Evolutionary conservation across 306 rosid species (phyloP).

Genomic region (Elaeagnus macrophylla): DNA sequence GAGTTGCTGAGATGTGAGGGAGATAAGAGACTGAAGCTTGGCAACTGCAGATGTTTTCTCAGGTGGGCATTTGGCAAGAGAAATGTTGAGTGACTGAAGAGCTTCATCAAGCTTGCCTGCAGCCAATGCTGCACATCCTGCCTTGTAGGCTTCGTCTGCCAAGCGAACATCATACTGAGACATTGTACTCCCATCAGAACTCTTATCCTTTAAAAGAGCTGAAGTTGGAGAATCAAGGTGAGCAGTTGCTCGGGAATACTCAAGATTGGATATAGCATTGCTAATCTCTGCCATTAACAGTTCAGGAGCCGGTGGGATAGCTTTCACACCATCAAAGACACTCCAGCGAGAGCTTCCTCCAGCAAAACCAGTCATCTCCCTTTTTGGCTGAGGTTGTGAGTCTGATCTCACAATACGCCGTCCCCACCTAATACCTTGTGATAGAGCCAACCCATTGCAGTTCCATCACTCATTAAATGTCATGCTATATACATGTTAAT

Average conservation of each 20-base stretch:
- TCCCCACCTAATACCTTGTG: slow-evolving; percentile 2
- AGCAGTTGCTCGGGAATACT: slow-evolving; percentile 52
- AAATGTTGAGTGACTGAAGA: slow-evolving; percentile 41
- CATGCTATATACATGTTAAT: too few species aligned
- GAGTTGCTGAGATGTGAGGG: slow-evolving; percentile 68
- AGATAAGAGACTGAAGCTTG: slow-evolving; percentile 61
- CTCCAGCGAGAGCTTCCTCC: slow-evolving; percentile 46
- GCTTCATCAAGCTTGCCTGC: slow-evolving; percentile 71
- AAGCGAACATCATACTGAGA: slow-evolving; percentile 40
- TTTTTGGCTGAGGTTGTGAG: not conserved
- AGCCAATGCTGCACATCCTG: slow-evolving; percentile 77
- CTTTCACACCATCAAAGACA: slow-evolving; percentile 57
- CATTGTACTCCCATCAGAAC: slow-evolving; percentile 10
- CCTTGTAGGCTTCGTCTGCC: slow-evolving; percentile 77
- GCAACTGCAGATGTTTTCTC: slow-evolving; percentile 53
- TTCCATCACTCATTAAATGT: too few species aligned
- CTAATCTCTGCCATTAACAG: slow-evolving; percentile 70
- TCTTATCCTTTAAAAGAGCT: slow-evolving; percentile 9
- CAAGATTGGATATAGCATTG: slow-evolving; percentile 67
- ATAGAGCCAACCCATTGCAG: too few species aligned
- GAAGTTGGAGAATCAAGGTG: slow-evolving; percentile 27
- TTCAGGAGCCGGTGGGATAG: slow-evolving; percentile 64
- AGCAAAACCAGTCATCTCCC: slow-evolving; percentile 21
- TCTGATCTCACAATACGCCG: not conserved
- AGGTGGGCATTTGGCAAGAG: slow-evolving; percentile 71